Percentiles rank a stretch among this genome's conserved stretches.
These are phyloP conservation scores for Macroventuria anomochaeta DNA, from an alignment of 2,329 filamentous ascomycete genomes.

Conservation along the genomic window DNA sequence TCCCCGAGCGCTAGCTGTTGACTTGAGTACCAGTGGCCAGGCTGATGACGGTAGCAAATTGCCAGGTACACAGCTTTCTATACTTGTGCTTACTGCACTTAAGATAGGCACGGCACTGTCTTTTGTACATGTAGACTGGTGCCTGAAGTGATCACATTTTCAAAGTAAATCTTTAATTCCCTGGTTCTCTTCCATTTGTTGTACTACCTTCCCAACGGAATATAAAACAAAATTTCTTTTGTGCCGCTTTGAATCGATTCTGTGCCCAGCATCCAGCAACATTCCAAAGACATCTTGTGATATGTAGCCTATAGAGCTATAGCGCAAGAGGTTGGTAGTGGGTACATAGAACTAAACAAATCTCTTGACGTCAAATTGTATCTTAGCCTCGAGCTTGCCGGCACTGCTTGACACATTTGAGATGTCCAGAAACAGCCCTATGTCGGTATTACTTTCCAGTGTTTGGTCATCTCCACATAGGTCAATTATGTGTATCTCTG, in stretches of 20 bases:
- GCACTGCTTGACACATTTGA: neutral
- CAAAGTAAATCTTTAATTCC: no score
- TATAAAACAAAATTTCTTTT: neutral
- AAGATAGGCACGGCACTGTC: no score
- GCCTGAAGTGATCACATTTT: no score
- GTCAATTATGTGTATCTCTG: neutral
- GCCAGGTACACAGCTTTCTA: no score
- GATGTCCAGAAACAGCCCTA: neutral
- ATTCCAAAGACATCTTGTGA: neutral
- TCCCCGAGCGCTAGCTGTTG: no score
- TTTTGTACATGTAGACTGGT: no score
- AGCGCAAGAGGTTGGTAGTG: neutral
- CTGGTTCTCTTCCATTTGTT: no score
- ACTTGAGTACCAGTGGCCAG: no score
- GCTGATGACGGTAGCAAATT: no score
- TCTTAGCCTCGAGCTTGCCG: neutral
- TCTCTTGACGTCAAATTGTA: neutral
- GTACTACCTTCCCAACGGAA: no score
- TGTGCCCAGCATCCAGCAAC: neutral
- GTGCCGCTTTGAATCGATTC: neutral
- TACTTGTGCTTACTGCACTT: no score
- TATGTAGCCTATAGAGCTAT: neutral
- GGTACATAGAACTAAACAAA: conserved; percentile 3
- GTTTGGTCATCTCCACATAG: neutral
- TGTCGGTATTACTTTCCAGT: neutral